Conservation (phyloP, 23 red algal species). For the Rhodosorus marinus region DNA sequence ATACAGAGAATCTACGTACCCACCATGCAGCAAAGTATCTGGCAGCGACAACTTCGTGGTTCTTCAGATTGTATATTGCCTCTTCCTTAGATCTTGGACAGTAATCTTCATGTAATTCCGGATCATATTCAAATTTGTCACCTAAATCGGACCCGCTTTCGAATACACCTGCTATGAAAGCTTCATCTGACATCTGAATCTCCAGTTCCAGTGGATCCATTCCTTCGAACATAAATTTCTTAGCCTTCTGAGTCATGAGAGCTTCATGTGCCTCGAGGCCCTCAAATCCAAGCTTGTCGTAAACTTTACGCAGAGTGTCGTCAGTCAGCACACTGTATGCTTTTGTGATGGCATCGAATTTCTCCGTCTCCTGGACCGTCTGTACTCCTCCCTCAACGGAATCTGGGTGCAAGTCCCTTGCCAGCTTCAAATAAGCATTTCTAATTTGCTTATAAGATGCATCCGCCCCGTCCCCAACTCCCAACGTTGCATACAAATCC, state of each 20-base stretch:
- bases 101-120: constrained; percentile 21
- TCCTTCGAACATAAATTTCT: not conserved
- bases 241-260: not conserved
- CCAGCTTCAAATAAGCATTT: not conserved
- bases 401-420: not conserved
- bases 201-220: not conserved
- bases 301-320: not conserved
- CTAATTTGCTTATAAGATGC: not conserved
- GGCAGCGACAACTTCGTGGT: constrained; percentile 33
- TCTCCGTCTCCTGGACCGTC: not conserved
- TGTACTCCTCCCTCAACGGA: too few species aligned
- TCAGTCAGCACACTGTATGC: not conserved
- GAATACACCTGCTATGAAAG: constrained; percentile 1
- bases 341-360: not conserved
- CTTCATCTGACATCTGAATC: not conserved
- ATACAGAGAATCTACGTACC: constrained; percentile 71
- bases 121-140: not conserved
- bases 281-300: not conserved
- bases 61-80: constrained; percentile 57
- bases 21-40: constrained; percentile 94
- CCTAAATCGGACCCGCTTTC: not conserved
- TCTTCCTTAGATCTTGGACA: constrained; percentile 74
- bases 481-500: too few species aligned
- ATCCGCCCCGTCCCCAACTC: too few species aligned
- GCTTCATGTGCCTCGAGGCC: not conserved